Base-by-base conservation (phyloP, 2,329 filamentous ascomycete genomes). In the Cytospora piceae region DNA sequence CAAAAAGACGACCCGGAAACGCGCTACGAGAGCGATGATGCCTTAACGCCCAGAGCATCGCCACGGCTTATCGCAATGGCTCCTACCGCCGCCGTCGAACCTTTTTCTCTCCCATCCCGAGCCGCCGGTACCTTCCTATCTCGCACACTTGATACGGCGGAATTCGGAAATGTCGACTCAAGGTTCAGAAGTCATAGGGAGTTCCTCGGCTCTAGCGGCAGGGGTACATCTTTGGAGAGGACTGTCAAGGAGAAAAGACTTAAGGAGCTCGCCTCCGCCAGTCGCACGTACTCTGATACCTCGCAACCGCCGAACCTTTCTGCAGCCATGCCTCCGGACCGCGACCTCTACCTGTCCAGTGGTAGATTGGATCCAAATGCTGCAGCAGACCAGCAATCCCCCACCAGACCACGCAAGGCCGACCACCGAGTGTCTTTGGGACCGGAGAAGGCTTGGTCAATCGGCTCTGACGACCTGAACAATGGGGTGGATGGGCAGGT, bases 361-460 rank as follows among this genome's bases (percentile, higher is more conserved):
- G 60, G 60, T 1, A 58, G 42, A 39, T 11, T 8, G 24, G 60
- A 66, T 61, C 20, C n/a, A 24, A 29, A 39, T 37, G n/a, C 37
- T 34, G 34, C 61, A 32, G 24, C 64, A 37, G 60, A 58, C 20
- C 51, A 34, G 32, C 54, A 31, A 20, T 65, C 66, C 29, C 66
- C 66, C 4, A 52, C 24, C 39, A 75, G 77, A 46, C 73, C 75
- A 63, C 78, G 76, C 73, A 78, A 74, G 67, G 72, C 75, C 14
- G 80, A 83, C 4, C 78, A 81, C 58, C 77, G 80, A 12, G 67
- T 79, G 15, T 78, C 79, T 22, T 75, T 77, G 67, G 81, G 76
- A 0, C 77, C 83, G 0, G 86, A 88, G 72, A 88, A 87, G 73
- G 84, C 81, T 22, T 89, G 86, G 87, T 89, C 86, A 24, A 88